Percentiles rank a stretch among this genome's conserved stretches.
Evolutionary conservation across 208 protist genomes (phyloP).

Genomic region (Polymyxa betae): DNA sequence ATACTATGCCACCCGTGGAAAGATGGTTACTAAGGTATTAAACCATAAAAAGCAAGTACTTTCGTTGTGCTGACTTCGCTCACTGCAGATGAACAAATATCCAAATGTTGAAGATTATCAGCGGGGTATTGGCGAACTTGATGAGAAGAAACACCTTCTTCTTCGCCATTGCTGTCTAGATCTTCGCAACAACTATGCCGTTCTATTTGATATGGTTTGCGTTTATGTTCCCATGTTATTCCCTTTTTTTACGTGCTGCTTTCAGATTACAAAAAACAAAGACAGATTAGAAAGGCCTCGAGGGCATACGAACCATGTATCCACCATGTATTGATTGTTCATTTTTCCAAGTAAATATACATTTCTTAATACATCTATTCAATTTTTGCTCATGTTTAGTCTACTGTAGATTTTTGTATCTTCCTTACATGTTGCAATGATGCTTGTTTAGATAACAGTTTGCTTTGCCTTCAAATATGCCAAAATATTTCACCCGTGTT

Average conservation of each 20-base stretch:
- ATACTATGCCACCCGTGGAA: conserved; percentile 70
- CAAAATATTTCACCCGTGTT: too few species aligned
- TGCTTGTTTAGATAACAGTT: too few species aligned
- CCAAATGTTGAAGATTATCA: conserved; percentile 66
- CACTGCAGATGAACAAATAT: conserved; percentile 63
- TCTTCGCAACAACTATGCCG: conserved; percentile 77
- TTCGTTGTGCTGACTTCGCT: conserved; percentile 31
- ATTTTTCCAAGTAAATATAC: too few species aligned
- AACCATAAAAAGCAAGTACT: conserved; percentile 55
- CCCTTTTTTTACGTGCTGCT: not conserved
- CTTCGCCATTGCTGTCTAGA: conserved; percentile 65
- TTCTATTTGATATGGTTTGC: conserved; percentile 68
- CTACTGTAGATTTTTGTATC: too few species aligned
- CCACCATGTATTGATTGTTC: conserved; percentile 31
- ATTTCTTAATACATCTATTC: too few species aligned
- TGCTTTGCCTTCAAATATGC: too few species aligned
- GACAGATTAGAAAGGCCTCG: conserved; percentile 73
- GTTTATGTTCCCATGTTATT: not conserved
- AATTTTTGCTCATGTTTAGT: too few species aligned
- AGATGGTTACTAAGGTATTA: conserved; percentile 69
- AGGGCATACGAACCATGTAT: conserved; percentile 4
- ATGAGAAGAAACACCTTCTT: conserved; percentile 74
- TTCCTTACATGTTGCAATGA: too few species aligned
- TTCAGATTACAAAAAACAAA: conserved; percentile 75
- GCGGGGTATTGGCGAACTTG: conserved; percentile 67